Percentiles rank a stretch among this genome's conserved stretches.
phyloP scores from a whole-genome alignment of 352 stramenopile genomes.

The Globisporangium nunn region DNA sequence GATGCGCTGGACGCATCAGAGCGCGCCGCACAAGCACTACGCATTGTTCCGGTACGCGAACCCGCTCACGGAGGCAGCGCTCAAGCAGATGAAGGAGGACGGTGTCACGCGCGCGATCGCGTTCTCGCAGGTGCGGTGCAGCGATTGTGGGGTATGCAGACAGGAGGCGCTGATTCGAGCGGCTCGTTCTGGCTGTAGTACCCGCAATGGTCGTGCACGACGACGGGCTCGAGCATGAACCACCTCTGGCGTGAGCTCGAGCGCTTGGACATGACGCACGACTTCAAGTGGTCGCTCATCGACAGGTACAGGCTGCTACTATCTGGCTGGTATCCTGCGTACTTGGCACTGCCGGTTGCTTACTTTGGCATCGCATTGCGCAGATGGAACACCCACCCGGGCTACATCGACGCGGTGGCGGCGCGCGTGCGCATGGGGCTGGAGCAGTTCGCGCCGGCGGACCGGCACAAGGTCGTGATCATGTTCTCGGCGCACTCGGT shows the following conservation, averaged over 20 bases:
- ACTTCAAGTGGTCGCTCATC: conserved; percentile 82
- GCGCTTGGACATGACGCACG: conserved; percentile 82
- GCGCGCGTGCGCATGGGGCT: conserved; percentile 91
- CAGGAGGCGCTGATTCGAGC: background rate
- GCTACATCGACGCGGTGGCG: conserved; percentile 92
- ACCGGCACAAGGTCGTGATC: conserved; percentile 86
- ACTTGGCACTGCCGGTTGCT: background rate
- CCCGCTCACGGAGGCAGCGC: conserved; percentile 94
- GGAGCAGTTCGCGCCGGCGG: conserved; percentile 85
- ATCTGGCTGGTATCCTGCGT: too few species aligned
- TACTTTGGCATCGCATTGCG: background rate
- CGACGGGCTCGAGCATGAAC: conserved; percentile 93
- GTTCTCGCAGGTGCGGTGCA: conserved; percentile 79
- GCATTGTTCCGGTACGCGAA: conserved; percentile 98
- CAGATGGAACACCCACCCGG: conserved; percentile 94
- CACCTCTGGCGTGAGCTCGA: conserved; percentile 81
- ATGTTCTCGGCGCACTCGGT: conserved; percentile 89
- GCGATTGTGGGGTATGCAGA: too few species aligned
- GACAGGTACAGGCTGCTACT: conserved; percentile 23
- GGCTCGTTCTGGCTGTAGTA: conserved; percentile 47
- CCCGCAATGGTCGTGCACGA: conserved; percentile 98
- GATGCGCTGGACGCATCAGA: conserved; percentile 18
- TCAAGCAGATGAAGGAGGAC: conserved; percentile 93
- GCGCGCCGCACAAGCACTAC: conserved; percentile 91
- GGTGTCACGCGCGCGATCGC: conserved; percentile 94